phyloP scores from a whole-genome alignment of 495 filamentous ascomycete genomes.

The Xanthoparmelia taractica region DNA sequence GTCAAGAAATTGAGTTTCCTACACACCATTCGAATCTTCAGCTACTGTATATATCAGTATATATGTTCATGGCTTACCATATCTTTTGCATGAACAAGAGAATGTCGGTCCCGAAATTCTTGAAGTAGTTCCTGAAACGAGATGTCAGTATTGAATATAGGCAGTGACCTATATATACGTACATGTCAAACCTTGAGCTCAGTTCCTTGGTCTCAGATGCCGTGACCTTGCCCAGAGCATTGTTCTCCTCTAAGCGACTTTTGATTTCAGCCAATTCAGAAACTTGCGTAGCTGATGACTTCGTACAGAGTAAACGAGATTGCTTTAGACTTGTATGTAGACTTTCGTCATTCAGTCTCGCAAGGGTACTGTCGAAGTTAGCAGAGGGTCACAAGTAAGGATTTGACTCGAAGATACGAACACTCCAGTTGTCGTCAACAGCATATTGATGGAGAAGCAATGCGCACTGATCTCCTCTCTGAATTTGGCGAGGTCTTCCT shows the following conservation, averaged over 20 bases:
- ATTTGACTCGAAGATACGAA: neutral
- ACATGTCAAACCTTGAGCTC: neutral
- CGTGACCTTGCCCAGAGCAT: neutral
- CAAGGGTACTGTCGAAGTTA: neutral
- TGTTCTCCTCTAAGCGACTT: neutral
- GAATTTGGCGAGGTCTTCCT: constrained; percentile 6
- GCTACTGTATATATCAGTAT: neutral
- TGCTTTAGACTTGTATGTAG: neutral
- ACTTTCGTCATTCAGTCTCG: neutral
- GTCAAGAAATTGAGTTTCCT: constrained; percentile 12
- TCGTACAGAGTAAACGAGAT: too few species aligned
- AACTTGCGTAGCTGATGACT: neutral
- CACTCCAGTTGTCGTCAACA: neutral
- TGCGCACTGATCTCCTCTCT: constrained; percentile 11
- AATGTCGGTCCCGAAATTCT: neutral
- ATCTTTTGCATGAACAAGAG: constrained; percentile 4
- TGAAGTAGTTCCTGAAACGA: neutral
- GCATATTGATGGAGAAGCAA: constrained; percentile 8
- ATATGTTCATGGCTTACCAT: neutral
- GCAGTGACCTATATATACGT: neutral
- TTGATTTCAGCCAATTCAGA: neutral
- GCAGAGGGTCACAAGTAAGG: neutral
- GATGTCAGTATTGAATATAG: neutral
- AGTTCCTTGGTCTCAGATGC: neutral
- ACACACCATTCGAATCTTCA: neutral